A percentile compares a stretch with the other conserved stretches of the same genome.
Evolutionary conservation across 1,284 basidiomycete species (phyloP).

Genomic region (Exobasidium rhododendri): DNA sequence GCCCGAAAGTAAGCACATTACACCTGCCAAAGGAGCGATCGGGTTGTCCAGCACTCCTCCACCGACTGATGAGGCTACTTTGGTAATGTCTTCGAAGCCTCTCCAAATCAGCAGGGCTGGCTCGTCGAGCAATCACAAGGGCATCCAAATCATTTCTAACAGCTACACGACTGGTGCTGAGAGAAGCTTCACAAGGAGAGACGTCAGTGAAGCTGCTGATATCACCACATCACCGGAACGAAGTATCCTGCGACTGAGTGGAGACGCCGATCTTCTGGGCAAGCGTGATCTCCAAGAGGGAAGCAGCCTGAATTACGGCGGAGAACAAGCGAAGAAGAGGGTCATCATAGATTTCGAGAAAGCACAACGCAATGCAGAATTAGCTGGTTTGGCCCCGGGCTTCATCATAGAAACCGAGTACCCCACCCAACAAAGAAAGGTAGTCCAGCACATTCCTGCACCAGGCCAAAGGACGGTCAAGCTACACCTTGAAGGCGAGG

Average conservation of each 20-base stretch:
- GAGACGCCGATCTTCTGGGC: background rate
- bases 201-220: no score
- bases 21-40: no score
- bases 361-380: background rate
- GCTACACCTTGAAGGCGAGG: background rate
- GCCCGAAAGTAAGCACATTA: no score
- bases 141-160: no score
- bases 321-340: background rate
- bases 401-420: slow-evolving; percentile 2
- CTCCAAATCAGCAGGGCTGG: no score
- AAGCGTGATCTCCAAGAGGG: background rate
- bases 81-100: no score
- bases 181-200: no score
- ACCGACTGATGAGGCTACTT: no score
- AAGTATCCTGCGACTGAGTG: background rate
- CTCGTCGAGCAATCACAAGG: no score
- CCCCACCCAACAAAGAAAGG: background rate
- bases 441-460: background rate
- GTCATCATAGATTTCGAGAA: background rate
- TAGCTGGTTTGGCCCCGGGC: slow-evolving; percentile 1
- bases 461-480: background rate
- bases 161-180: no score
- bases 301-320: background rate
- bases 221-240: no score
- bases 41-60: no score